phyloP scores from a whole-genome alignment of 768 basidiomycete genomes.

The Floccularia luteovirens region DNA sequence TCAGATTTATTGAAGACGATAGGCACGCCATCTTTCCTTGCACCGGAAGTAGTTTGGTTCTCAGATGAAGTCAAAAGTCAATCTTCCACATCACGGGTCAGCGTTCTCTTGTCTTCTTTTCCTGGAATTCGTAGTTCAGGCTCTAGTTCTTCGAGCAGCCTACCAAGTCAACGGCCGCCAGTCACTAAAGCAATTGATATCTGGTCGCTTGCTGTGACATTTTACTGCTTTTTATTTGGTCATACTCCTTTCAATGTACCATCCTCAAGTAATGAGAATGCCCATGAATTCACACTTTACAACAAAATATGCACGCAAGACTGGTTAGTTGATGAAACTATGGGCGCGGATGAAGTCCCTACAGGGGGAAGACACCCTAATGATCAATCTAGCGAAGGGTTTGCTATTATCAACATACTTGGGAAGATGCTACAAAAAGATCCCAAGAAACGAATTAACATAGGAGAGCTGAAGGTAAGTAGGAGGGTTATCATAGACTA shows the following conservation, averaged over 20 bases:
- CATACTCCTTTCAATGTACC: slow-evolving; percentile 32
- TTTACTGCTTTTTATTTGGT: slow-evolving; percentile 39
- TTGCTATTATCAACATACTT: slow-evolving; percentile 22
- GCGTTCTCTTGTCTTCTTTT: too few relatives aligned
- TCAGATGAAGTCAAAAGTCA: slow-evolving; percentile 12
- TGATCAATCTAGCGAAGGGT: slow-evolving; percentile 19
- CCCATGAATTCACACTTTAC: slow-evolving; percentile 32
- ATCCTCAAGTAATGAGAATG: slow-evolving; percentile 20
- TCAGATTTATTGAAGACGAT: slow-evolving; percentile 28
- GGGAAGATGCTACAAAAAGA: slow-evolving; percentile 34
- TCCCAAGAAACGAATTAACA: slow-evolving; percentile 21
- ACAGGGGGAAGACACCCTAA: slow-evolving; percentile 27
- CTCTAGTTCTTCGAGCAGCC: not conserved
- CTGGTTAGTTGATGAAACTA: slow-evolving; percentile 26
- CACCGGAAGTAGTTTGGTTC: slow-evolving; percentile 37
- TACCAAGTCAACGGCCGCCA: slow-evolving; percentile 22
- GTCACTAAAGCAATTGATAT: slow-evolving; percentile 39
- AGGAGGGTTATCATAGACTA: not conserved
- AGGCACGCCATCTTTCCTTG: slow-evolving; percentile 37
- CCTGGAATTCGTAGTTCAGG: too few relatives aligned
- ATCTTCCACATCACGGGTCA: too few relatives aligned
- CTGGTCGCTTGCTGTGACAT: slow-evolving; percentile 39
- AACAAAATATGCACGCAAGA: slow-evolving; percentile 32
- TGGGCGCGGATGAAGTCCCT: slow-evolving; percentile 26
- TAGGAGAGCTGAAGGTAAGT: slow-evolving; percentile 25